phyloP scores from a whole-genome alignment of 768 basidiomycete species.

The Naganishia vishniacii region DNA sequence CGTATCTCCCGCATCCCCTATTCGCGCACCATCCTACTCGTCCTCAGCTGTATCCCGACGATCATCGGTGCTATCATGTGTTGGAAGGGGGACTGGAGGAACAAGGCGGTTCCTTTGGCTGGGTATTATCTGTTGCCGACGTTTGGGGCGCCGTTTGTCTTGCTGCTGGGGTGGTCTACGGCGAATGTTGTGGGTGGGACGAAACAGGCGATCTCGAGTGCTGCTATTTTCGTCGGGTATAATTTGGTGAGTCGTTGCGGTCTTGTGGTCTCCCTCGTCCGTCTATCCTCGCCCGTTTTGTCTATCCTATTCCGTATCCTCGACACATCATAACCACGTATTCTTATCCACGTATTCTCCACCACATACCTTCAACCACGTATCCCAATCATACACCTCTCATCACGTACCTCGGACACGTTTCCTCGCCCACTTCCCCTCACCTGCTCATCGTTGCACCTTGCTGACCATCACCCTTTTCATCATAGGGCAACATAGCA shows the following conservation, averaged over 20 bases:
- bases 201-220: constrained; percentile 45
- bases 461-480: neutral
- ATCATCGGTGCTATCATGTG: constrained; percentile 43
- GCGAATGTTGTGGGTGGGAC: constrained; percentile 48
- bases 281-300: no score
- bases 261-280: no score
- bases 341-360: no score
- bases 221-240: constrained; percentile 47
- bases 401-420: no score
- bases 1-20: constrained; percentile 41
- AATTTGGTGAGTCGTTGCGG: constrained; percentile 28
- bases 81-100: constrained; percentile 45
- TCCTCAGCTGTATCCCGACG: constrained; percentile 47
- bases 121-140: constrained; percentile 46
- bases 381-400: no score
- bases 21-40: constrained; percentile 43
- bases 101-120: constrained; percentile 44
- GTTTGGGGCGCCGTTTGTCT: constrained; percentile 50
- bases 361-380: no score
- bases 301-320: no score
- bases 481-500: constrained; percentile 4
- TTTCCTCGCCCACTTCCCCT: no score
- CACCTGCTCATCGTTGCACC: neutral
- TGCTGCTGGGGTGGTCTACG: constrained; percentile 40
- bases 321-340: no score